Evolutionary conservation across 2,329 filamentous ascomycete species (phyloP).

Genomic region (Paecilomyces fulvus): DNA sequence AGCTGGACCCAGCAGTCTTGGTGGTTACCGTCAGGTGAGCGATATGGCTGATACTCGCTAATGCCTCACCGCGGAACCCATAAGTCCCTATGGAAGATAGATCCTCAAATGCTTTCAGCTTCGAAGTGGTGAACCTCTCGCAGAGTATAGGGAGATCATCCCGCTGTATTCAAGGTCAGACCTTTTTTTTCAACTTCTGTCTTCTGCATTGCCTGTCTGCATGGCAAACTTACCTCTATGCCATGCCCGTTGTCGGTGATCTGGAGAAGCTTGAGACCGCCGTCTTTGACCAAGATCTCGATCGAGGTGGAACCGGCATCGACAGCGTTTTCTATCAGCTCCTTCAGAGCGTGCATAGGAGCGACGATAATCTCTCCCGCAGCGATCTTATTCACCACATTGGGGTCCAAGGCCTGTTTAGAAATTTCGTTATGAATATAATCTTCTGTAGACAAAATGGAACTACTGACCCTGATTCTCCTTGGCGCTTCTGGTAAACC

Average conservation of each 20-base stretch:
- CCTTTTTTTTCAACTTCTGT: background rate
- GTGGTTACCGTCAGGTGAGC: conserved; percentile 93
- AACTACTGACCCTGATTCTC: conserved; percentile 35
- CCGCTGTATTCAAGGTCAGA: conserved; percentile 49
- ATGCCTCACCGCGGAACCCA: conserved; percentile 91
- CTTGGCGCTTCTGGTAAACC: conserved; percentile 36
- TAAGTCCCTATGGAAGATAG: conserved; percentile 85
- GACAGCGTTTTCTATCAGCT: conserved; percentile 92
- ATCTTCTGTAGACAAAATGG: background rate
- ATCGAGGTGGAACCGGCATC: conserved; percentile 91
- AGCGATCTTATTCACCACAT: conserved; percentile 97
- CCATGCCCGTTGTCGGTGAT: conserved; percentile 97
- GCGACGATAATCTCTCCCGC: conserved; percentile 98
- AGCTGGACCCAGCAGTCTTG: conserved; percentile 76
- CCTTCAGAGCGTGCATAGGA: conserved; percentile 90
- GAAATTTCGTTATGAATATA: background rate
- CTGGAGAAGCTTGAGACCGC: conserved; percentile 86
- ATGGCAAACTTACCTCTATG: conserved; percentile 61
- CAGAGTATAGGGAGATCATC: conserved; percentile 88
- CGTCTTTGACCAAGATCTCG: conserved; percentile 89
- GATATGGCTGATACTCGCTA: conserved; percentile 97
- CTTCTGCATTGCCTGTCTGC: background rate
- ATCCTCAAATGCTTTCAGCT: conserved; percentile 89
- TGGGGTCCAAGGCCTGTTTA: conserved; percentile 70
- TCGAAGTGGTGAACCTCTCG: conserved; percentile 94